These are phyloP conservation scores for Hymenoscyphus fructigenus DNA, from an alignment of 2,329 filamentous ascomycete species.

Conservation along the genomic window DNA sequence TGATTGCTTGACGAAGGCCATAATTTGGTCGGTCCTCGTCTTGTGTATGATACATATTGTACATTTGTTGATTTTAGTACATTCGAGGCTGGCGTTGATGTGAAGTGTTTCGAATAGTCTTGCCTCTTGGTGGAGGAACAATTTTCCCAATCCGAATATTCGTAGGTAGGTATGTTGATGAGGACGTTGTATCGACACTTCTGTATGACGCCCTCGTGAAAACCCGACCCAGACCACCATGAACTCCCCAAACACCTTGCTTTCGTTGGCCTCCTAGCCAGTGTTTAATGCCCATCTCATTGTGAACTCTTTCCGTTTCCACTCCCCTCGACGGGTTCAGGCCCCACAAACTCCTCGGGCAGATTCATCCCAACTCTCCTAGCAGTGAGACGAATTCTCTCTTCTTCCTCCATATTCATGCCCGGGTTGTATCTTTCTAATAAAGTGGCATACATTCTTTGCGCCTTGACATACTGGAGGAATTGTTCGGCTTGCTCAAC, in stretches of 20 bases:
- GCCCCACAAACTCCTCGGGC: conserved; percentile 57
- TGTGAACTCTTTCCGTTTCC: conserved; percentile 3
- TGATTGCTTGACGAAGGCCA: neutral
- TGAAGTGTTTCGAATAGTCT: neutral
- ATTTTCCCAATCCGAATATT: neutral
- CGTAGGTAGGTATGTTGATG: neutral
- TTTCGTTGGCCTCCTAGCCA: neutral
- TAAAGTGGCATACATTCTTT: conserved; percentile 77
- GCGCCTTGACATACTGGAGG: conserved; percentile 77
- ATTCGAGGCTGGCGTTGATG: neutral
- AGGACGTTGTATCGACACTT: neutral
- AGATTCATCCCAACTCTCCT: conserved; percentile 88
- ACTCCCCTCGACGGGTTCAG: conserved; percentile 1
- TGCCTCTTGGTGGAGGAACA: neutral
- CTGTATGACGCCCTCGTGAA: neutral
- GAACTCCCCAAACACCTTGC: neutral
- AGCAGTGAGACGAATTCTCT: conserved; percentile 80
- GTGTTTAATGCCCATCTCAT: neutral
- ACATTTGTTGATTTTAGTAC: neutral
- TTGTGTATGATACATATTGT: neutral
- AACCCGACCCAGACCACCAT: neutral
- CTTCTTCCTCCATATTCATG: conserved; percentile 82
- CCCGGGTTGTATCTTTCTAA: conserved; percentile 93
- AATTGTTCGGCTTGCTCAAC: conserved; percentile 69
- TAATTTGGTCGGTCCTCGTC: neutral